Evolutionary conservation across 2,329 filamentous ascomycete genomes (phyloP).

Genomic region (Dactylellina leptospora): DNA sequence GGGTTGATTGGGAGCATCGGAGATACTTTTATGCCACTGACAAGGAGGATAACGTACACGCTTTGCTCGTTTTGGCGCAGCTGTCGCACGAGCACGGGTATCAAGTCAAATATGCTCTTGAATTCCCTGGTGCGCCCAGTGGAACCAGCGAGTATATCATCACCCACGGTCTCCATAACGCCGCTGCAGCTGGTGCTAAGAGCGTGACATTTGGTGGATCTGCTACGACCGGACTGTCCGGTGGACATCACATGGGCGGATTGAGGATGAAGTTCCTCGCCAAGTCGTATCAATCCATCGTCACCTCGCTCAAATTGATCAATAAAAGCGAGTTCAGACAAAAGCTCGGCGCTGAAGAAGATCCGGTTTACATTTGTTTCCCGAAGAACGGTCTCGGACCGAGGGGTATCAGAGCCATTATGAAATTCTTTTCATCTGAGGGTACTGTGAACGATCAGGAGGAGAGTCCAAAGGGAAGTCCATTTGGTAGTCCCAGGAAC

Average conservation of each 20-base stretch:
- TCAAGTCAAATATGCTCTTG: slow-evolving; percentile 95
- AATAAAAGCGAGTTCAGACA: slow-evolving; percentile 88
- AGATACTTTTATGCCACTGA: slow-evolving; percentile 85
- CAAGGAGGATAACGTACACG: slow-evolving; percentile 74
- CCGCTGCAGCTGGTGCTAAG: slow-evolving; percentile 68
- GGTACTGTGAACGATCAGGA: slow-evolving; percentile 40
- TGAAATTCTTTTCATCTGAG: slow-evolving; percentile 70
- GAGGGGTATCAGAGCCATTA: slow-evolving; percentile 81
- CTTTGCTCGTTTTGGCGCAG: slow-evolving; percentile 83
- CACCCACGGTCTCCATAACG: slow-evolving; percentile 72
- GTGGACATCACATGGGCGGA: slow-evolving; percentile 82
- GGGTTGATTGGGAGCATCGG: slow-evolving; percentile 82
- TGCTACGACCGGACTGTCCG: slow-evolving; percentile 75
- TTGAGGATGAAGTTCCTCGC: slow-evolving; percentile 81
- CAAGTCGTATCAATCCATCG: slow-evolving; percentile 81
- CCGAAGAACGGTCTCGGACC: slow-evolving; percentile 84
- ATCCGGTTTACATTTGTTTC: slow-evolving; percentile 89
- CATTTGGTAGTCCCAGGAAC: slow-evolving; percentile 41
- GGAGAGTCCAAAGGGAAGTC: slow-evolving; percentile 31
- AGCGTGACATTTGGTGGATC: slow-evolving; percentile 88
- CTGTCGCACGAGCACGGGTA: slow-evolving; percentile 83
- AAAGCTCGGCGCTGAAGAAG: slow-evolving; percentile 86
- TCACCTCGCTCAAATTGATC: slow-evolving; percentile 81
- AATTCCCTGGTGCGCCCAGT: slow-evolving; percentile 86
- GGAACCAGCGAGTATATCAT: slow-evolving; percentile 87